A percentile compares a stretch with the other conserved stretches of the same genome.
These are phyloP conservation scores for Xenoacremonium recifei DNA, from an alignment of 2,329 filamentous ascomycete genomes.

Conservation along the genomic window DNA sequence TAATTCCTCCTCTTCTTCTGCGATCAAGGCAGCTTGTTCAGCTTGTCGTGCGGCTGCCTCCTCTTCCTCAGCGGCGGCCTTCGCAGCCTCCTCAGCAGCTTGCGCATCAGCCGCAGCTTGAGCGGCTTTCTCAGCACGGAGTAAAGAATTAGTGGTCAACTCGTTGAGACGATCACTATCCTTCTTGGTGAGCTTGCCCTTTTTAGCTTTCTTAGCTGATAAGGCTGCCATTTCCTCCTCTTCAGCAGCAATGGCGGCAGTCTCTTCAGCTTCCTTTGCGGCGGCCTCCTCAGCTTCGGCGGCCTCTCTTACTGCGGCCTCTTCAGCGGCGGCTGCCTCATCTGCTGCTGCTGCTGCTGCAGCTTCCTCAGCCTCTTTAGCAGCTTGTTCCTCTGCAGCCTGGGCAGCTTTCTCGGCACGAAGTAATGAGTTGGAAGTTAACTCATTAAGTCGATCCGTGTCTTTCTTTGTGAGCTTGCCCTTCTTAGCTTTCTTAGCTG, in stretches of 20 bases:
- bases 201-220: constrained; percentile 34
- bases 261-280: constrained; percentile 37
- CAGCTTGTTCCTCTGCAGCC: constrained; percentile 25
- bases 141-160: constrained; percentile 20
- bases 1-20: constrained; percentile 21
- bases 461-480: constrained; percentile 14
- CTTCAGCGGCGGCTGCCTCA: constrained; percentile 6
- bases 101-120: constrained; percentile 29
- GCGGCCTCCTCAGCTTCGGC: constrained; percentile 15
- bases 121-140: constrained; percentile 23
- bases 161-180: constrained; percentile 28
- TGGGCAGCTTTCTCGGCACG: constrained; percentile 24
- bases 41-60: constrained; percentile 8
- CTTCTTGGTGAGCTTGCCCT: constrained; percentile 25
- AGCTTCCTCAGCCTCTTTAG: constrained; percentile 24
- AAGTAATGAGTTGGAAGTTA: constrained; percentile 16
- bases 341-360: constrained; percentile 10
- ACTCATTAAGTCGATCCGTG: constrained; percentile 1
- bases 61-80: constrained; percentile 29
- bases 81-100: constrained; percentile 8
- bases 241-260: constrained; percentile 18
- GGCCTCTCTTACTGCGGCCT: constrained; percentile 12
- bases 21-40: constrained; percentile 12
- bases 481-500: constrained; percentile 31
- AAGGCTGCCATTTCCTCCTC: constrained; percentile 26